Evolutionary conservation across 2,329 filamentous ascomycete genomes (phyloP), one percentile per base, ranked within the genome.

Genomic region (Immersiporthe knoxdaviesiana): DNA sequence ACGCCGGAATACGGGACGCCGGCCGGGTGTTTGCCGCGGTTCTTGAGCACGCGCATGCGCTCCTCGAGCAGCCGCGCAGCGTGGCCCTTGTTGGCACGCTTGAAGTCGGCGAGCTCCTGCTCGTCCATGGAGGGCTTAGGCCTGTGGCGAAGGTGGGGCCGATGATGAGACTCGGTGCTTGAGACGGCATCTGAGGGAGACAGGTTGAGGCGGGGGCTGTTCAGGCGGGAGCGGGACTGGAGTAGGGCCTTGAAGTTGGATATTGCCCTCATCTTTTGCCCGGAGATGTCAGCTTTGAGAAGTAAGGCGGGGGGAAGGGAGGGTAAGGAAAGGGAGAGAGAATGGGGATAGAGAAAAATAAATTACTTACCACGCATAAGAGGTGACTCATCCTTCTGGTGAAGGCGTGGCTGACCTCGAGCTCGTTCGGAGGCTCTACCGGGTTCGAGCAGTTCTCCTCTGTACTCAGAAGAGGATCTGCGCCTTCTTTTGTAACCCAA

Each of bases 321-420:
- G 32, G 14, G 30, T 2, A 18, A 41, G 12, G 35, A 32, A 14
- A 66, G 27, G 68, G 37, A 12, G 35, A 12, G 30, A 4, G 21
- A 68, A 37, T 8, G 62, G 65, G 56, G 63, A n/a, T 21, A 3
- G 27, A 30, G 30, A 21, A 24, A n/a, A 12, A 37, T 3, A 37
- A 35, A 84, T 93, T 35, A 91, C 60, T 63, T 32, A 63, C 61
- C 73, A 98, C 92, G 65, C 90, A 92, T 68, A 98, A 84, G 2
- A 98, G 84, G 76, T 96, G 91, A 70, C 90, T 90, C 87, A 98
- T 94, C 76, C 94, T 97, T 32, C 88, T 88, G 2, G 96, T 98
- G 72, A 98, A 97, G 18, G 96, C 96, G 72, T 91, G 89, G 75
- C 93, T 93, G 76, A 97, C 88, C 80, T 99, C 96, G 68, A 94